A percentile compares a stretch with the other conserved stretches of the same genome.
phyloP scores from a whole-genome alignment of 495 filamentous ascomycete species.

The Podospora bellae-mahoneyi region DNA sequence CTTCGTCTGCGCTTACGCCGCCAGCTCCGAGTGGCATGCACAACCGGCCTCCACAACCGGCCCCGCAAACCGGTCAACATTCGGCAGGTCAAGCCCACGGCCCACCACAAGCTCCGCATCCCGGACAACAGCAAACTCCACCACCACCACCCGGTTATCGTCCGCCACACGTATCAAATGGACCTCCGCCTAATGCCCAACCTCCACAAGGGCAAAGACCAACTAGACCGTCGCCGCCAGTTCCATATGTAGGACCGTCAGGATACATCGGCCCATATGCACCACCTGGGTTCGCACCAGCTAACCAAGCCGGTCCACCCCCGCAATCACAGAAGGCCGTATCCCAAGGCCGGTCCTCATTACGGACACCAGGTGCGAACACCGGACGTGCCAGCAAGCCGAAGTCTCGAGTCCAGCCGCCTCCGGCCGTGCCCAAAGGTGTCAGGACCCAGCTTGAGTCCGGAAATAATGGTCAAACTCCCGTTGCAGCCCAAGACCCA shows the following conservation, averaged over 20 bases:
- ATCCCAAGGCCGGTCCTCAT: background rate
- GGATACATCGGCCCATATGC: slow-evolving; percentile 11
- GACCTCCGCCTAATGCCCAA: background rate
- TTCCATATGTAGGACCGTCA: slow-evolving; percentile 5
- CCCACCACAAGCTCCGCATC: background rate
- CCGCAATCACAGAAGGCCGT: background rate
- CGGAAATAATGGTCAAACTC: background rate
- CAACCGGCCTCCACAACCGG: background rate
- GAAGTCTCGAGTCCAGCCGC: background rate
- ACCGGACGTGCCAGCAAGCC: background rate
- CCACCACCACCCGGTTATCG: background rate
- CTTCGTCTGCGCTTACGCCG: background rate
- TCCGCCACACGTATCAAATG: background rate
- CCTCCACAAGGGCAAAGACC: background rate
- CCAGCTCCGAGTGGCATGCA: slow-evolving; percentile 5
- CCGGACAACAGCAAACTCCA: background rate
- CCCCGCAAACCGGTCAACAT: slow-evolving; percentile 7
- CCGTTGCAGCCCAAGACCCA: background rate
- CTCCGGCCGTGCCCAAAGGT: background rate
- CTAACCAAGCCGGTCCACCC: background rate
- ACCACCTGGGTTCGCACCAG: background rate
- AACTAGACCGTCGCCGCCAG: background rate
- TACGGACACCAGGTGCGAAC: slow-evolving; percentile 1
- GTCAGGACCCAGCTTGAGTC: background rate
- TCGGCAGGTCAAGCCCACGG: background rate